Evolutionary conservation across 345 rosid genomes (phyloP), one percentile per base, ranked within the genome.

Genomic region (Hibiscus tridactylites): DNA sequence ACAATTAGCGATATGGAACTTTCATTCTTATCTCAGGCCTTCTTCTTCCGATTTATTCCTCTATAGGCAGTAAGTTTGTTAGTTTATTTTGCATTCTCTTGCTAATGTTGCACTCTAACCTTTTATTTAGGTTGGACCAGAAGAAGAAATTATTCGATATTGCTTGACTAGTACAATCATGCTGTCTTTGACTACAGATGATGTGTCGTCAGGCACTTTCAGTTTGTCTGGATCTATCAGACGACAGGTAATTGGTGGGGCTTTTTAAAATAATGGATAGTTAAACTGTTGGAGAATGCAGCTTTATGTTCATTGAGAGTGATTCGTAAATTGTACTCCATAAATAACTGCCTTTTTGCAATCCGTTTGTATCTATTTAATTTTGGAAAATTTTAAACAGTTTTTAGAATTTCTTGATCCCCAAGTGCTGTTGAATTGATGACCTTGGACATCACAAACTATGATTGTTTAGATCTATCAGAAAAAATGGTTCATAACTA

Each of bases 141-240:
- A 91, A 59, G 95, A 94, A 76, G 96, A 88, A 75, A 75, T 75
- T 68, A 85, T 93, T 11, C 89, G 82, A 66, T 94, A 94, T 73
- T 90, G 98, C 83, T 86, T 94, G 80, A 94, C 96, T 66, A 94
- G 98, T 81, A 91, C 98, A 9, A 82, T 94, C 75, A 94, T 94
- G 93, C 88, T 94, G 74, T 94, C 96, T 74, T 85, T 91, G 71
- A 88, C 97, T n/a, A 91, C 97, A 16, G 86, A 88, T 76, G 79
- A 89, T 71, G 95, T 84, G 46, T 80, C 85, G 28, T 86, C 93
- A 5, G 97, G 98, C 13, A 86, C 88, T 74, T 94, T 94, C 76
- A 85, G 82, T 72, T 87, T 94, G 75, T 94, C 98, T 19, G 98
- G 98, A 75, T 94, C 98, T 26, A 84, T 94, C 70, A 90, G 98